Conservation (phyloP, 345 rosid genomes). For the Gossypium rotundifolium region DNA sequence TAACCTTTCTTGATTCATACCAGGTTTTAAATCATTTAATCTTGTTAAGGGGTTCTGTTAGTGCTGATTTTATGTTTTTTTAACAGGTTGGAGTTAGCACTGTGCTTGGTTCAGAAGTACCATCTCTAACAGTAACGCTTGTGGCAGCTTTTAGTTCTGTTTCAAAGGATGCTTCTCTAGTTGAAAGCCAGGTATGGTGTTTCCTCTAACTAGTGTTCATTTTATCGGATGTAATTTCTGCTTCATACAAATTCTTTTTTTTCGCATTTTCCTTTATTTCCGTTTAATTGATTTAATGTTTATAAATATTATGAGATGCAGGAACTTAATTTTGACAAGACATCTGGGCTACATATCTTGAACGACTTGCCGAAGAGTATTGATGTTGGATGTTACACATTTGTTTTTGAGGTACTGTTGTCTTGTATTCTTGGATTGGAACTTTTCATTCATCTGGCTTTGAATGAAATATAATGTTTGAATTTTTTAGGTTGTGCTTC, state of each 20-base stretch:
- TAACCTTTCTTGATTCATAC: background rate
- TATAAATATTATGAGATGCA: conserved; percentile 23
- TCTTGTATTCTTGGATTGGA: background rate
- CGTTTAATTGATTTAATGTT: conserved; percentile 4
- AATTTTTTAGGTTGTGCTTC: conserved; percentile 47
- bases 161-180: conserved; percentile 46
- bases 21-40: background rate
- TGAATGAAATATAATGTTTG: conserved; percentile 7
- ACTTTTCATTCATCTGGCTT: conserved; percentile 13
- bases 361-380: conserved; percentile 43
- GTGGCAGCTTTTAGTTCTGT: conserved; percentile 40
- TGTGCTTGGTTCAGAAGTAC: conserved; percentile 75
- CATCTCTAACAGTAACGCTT: conserved; percentile 71
- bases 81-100: conserved; percentile 79
- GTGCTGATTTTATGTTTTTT: background rate
- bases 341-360: conserved; percentile 38
- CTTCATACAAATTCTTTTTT: conserved; percentile 6
- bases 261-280: conserved; percentile 4
- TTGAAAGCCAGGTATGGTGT: conserved; percentile 60
- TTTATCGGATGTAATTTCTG: conserved; percentile 10
- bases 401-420: conserved; percentile 73
- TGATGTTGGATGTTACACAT: conserved; percentile 79
- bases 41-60: conserved; percentile 1
- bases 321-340: conserved; percentile 80
- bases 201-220: background rate